Evolutionary conservation across 2,329 filamentous ascomycete genomes (phyloP).

Genomic region (Fusarium subtropicale): DNA sequence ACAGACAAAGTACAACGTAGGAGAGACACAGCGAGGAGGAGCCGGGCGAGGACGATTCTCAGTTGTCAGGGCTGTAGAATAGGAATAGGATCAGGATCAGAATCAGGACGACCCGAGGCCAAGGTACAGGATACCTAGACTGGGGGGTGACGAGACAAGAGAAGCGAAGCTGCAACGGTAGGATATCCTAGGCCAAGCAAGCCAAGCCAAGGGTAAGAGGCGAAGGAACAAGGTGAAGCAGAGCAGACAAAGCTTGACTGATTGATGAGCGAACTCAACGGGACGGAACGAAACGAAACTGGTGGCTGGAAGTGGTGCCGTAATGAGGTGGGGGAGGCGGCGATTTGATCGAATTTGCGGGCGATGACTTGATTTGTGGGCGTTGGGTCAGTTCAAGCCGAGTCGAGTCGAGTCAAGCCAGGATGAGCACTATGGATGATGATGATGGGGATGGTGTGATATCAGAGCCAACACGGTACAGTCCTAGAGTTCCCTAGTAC

Average conservation of each 20-base stretch:
- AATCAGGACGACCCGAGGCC: slow-evolving; percentile 26
- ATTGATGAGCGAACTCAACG: slow-evolving; percentile 14
- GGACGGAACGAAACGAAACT: slow-evolving; percentile 39
- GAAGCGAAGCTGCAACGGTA: slow-evolving; percentile 23
- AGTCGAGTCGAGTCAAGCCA: not conserved
- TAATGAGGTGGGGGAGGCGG: slow-evolving; percentile 47
- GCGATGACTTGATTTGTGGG: slow-evolving; percentile 39
- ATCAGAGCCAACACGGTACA: slow-evolving; percentile 17
- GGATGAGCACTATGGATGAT: slow-evolving; percentile 3
- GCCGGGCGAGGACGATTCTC: slow-evolving; percentile 25
- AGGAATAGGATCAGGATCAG: slow-evolving; percentile 1
- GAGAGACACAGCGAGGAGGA: slow-evolving; percentile 2
- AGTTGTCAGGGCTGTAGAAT: slow-evolving; percentile 30
- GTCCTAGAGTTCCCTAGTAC: too few relatives aligned
- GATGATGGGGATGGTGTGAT: slow-evolving; percentile 29
- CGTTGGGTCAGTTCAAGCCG: slow-evolving; percentile 27
- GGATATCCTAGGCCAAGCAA: slow-evolving; percentile 15
- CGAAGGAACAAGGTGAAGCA: slow-evolving; percentile 8
- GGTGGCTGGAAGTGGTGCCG: slow-evolving; percentile 48
- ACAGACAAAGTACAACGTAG: not conserved
- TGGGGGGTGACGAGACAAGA: slow-evolving; percentile 18
- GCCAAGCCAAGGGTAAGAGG: slow-evolving; percentile 18
- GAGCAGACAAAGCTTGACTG: slow-evolving; percentile 24
- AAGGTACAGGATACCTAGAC: slow-evolving; percentile 32
- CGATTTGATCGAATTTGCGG: slow-evolving; percentile 43